These are phyloP conservation scores for Colletotrichum siamense DNA, from an alignment of 2,329 filamentous ascomycete species.

Conservation along the genomic window DNA sequence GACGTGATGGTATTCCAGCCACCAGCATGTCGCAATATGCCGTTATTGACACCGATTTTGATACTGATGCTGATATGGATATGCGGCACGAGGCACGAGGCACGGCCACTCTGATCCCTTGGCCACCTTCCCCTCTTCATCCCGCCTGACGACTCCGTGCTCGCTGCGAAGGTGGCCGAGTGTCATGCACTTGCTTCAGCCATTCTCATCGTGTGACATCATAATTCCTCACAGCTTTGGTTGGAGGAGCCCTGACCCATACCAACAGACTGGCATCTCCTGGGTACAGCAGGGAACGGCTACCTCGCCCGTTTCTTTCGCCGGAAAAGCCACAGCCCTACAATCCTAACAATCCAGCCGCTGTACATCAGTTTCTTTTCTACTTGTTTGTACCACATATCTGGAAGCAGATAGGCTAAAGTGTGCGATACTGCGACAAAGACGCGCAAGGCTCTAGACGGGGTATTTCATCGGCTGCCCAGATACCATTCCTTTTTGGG, in stretches of 20 bases:
- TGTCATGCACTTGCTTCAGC: neutral
- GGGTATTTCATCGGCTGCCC: neutral
- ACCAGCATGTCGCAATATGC: neutral
- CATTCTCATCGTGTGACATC: neutral
- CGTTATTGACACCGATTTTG: neutral
- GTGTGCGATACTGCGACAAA: neutral
- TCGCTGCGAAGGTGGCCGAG: neutral
- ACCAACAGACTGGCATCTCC: neutral
- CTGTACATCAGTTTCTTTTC: neutral
- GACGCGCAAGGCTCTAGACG: neutral
- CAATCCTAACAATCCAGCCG: neutral
- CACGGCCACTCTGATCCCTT: neutral
- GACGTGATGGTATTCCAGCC: neutral
- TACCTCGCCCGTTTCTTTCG: constrained; percentile 13
- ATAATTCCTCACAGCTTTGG: neutral
- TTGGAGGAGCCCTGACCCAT: neutral
- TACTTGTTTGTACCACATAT: neutral
- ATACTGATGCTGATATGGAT: neutral
- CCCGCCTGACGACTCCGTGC: neutral
- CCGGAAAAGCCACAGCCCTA: neutral
- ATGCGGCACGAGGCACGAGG: neutral
- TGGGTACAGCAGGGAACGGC: neutral
- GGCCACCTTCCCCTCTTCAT: neutral
- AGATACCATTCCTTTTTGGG: neutral
- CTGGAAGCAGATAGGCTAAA: neutral